Base-by-base conservation (phyloP, 2,329 filamentous ascomycete genomes). In the Sporothrix phasma region DNA sequence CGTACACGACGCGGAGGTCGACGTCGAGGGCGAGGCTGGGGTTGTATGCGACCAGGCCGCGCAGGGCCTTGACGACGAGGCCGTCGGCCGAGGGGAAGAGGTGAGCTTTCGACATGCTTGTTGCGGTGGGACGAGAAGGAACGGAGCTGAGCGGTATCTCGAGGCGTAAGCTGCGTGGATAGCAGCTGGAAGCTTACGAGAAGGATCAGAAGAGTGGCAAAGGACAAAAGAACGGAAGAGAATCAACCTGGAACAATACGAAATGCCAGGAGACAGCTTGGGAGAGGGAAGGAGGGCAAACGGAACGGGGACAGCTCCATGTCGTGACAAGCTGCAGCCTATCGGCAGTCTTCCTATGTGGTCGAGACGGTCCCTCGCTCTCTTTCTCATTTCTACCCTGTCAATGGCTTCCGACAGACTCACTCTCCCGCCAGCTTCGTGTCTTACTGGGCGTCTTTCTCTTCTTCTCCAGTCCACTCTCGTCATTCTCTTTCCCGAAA, bases 41-140 rank as follows among this genome's bases (percentile, higher is more conserved):
- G 71, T 83, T 83, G 72, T 80, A 82, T n/a, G 80, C 71, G 64
- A 83, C 77, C 64, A 84, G 73, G 10, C 80, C 81, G 37, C 78
- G 74, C 10, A 84, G 74, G 3, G 76, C 75, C 71, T 82, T 83
- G 71, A 76, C 76, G 66, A 83, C 80, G 51, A 83, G 80, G 19
- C 81, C 81, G 29, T 82, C 80, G 1, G 80, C 68, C 17, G 80
- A 81, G 65, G 78, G 72, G 70, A 81, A 83, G 67, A 84, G 77
- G 66, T 83, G 81, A 15, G 78, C 75, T 64, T 76, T 81, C 26
- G 81, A 83, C 81, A 84, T 83, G 65, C 17, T 65, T 63, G 29
- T 34, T 41, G 46, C 15, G 8, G 19, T 49, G 19, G 34, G 45
- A 15, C 2, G 29, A n/a, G 22, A 22, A 43, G n/a, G 61, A 17